A percentile compares a stretch with the other conserved stretches of the same genome.
These are phyloP conservation scores for Alternaria metachromatica DNA, from an alignment of 2,329 filamentous ascomycete genomes.

Conservation along the genomic window DNA sequence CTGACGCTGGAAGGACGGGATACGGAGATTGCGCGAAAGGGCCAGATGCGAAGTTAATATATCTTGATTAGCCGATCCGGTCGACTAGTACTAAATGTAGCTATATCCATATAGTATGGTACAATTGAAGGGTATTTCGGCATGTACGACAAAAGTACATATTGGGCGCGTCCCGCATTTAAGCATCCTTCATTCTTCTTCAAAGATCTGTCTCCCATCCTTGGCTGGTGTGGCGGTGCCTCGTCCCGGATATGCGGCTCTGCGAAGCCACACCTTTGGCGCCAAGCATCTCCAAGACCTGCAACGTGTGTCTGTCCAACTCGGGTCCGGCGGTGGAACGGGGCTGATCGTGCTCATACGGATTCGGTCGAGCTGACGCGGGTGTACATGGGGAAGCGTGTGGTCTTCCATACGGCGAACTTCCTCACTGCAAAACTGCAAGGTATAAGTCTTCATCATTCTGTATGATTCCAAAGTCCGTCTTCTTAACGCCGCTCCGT, in stretches of 20 bases:
- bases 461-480: background rate
- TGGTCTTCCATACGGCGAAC: conserved; percentile 28
- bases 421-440: conserved; percentile 29
- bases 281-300: conserved; percentile 11
- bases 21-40: background rate
- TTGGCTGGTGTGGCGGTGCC: background rate
- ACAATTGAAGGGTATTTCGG: conserved; percentile 8
- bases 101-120: conserved; percentile 11
- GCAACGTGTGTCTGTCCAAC: background rate
- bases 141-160: background rate
- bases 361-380: conserved; percentile 26
- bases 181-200: background rate
- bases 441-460: conserved; percentile 25
- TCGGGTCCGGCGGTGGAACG: background rate
- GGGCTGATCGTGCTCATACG: conserved; percentile 10
- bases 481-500: background rate
- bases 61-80: conserved; percentile 6
- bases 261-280: background rate
- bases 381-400: conserved; percentile 21
- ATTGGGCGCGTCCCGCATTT: background rate
- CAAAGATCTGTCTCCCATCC: background rate
- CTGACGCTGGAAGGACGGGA: background rate
- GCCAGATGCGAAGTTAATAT: background rate
- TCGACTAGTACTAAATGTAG: conserved; percentile 12
- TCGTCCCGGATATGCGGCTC: conserved; percentile 1